Base-by-base conservation (phyloP, 371 early-diverging fungal species). In the Rhizopus delemar region DNA sequence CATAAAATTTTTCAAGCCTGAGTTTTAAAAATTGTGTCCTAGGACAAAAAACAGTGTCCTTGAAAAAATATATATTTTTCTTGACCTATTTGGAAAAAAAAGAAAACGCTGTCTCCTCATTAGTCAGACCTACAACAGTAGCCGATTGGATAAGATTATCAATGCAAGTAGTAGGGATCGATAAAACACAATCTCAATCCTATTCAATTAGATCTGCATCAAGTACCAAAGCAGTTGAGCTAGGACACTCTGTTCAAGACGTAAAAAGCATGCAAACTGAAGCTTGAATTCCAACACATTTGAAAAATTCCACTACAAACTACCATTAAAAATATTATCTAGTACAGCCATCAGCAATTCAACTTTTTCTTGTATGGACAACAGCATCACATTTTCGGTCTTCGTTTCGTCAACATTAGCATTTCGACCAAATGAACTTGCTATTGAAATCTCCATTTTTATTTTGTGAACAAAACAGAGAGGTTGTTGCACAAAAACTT, bases 251-350 rank as follows among this genome's bases (percentile, higher is more conserved):
- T 6, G 53, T 59, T 13, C 49, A 59, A 36, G 36, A 16, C 2
- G 60, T 59, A 8, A 59, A 59, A 51, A 43, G 15, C 53, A 53
- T 46, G 60, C 60, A 5, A 36, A 46, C 16, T 53, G 53, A 46
- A 46, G 53, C 5, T 46, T 59, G 12, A 59, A 45, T 16, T 12
- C 43, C 8, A 29, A 13, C 31, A 59, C 53, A 0, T 59, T 59
- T 46, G 53, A 59, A 53, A 36, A 59, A 12, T 51, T 28, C 28
- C 53, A 59, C 15, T 53, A 22, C n/a, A 59, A 59, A 36, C 53
- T 53, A n/a, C 22, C 57, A 3, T 11, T 4, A 11, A 48, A 46
- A 38, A 3, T 6, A 22, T 22, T 22, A 9, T 32, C 48, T 8
- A 48, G 38, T 16, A 39, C 57, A 12, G 5, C 3, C 0, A 54